Evolutionary conservation across 2,329 filamentous ascomycete species (phyloP).

Genomic region (Stachybotrys elegans): DNA sequence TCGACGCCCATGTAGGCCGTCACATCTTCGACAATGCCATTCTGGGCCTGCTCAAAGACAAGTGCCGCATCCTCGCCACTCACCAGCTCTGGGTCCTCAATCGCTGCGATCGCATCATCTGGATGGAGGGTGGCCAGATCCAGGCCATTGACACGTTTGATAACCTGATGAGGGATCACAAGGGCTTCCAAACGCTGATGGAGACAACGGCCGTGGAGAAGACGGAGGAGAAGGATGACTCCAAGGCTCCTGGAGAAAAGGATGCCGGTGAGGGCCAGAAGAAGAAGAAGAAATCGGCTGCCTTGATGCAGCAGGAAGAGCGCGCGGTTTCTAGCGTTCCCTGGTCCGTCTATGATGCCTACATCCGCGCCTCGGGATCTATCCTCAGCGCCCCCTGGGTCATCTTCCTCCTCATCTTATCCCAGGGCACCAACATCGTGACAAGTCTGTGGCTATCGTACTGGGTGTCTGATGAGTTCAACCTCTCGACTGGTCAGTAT

Average conservation of each 20-base stretch:
- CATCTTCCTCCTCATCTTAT: conserved; percentile 57
- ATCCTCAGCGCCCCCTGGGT: conserved; percentile 64
- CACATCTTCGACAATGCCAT: conserved; percentile 94
- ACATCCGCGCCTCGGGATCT: conserved; percentile 69
- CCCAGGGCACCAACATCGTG: conserved; percentile 79
- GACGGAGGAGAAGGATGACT: conserved; percentile 47
- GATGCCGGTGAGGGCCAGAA: conserved; percentile 41
- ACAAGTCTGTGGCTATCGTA: conserved; percentile 91
- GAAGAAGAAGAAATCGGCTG: conserved; percentile 53
- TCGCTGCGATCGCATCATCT: conserved; percentile 86
- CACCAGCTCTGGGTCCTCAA: conserved; percentile 92
- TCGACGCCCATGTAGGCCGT: conserved; percentile 64
- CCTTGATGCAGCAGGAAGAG: conserved; percentile 69
- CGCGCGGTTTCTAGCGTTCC: conserved; percentile 70
- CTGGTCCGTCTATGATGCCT: conserved; percentile 74
- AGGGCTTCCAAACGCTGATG: conserved; percentile 79
- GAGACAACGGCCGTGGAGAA: conserved; percentile 73
- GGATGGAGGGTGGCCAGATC: conserved; percentile 84
- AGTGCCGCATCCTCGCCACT: conserved; percentile 86
- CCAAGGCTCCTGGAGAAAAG: conserved; percentile 38
- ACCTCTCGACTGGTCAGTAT: conserved; percentile 62
- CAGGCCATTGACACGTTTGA: conserved; percentile 84
- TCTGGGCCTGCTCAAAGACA: conserved; percentile 78
- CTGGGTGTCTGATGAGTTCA: conserved; percentile 81
- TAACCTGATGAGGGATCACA: conserved; percentile 75